Evolutionary conservation across 306 rosid species (phyloP).

Genomic region (Corylus avellana): DNA sequence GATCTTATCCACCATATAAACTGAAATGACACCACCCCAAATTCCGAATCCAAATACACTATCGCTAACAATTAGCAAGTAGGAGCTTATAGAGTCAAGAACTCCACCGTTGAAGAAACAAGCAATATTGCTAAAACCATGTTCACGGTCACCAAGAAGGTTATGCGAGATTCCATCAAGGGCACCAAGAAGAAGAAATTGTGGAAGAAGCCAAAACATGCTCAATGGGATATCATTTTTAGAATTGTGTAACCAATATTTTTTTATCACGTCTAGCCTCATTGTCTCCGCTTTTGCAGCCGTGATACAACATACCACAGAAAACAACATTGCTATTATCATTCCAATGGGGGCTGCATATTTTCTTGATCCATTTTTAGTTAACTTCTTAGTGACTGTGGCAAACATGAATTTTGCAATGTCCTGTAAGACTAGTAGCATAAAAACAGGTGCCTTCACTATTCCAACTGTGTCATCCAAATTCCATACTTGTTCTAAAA

Average conservation of each 20-base stretch:
- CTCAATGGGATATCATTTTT: constrained; percentile 31
- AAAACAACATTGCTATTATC: constrained; percentile 17
- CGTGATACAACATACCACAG: constrained; percentile 29
- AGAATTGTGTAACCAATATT: constrained; percentile 30
- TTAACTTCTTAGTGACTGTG: too few relatives aligned
- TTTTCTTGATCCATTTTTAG: background rate
- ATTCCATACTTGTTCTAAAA: constrained; percentile 34
- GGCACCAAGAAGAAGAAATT: constrained; percentile 26
- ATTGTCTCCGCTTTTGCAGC: constrained; percentile 35
- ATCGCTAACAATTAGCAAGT: background rate
- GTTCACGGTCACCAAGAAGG: constrained; percentile 6
- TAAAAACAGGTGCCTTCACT: constrained; percentile 14
- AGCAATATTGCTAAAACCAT: background rate
- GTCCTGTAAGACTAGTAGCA: constrained; percentile 4
- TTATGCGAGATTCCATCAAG: background rate
- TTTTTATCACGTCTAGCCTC: constrained; percentile 27
- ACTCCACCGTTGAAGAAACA: background rate
- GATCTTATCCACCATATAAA: too few relatives aligned
- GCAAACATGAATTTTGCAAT: background rate
- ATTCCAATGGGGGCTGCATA: constrained; percentile 1
- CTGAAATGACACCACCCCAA: constrained; percentile 12
- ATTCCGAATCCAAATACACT: constrained; percentile 30
- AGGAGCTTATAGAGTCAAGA: background rate
- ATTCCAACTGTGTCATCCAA: background rate
- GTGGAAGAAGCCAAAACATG: constrained; percentile 51